Evolutionary conservation across 768 basidiomycete genomes (phyloP), one percentile per base, ranked within the genome.

Genomic region (Ramaria sp.): DNA sequence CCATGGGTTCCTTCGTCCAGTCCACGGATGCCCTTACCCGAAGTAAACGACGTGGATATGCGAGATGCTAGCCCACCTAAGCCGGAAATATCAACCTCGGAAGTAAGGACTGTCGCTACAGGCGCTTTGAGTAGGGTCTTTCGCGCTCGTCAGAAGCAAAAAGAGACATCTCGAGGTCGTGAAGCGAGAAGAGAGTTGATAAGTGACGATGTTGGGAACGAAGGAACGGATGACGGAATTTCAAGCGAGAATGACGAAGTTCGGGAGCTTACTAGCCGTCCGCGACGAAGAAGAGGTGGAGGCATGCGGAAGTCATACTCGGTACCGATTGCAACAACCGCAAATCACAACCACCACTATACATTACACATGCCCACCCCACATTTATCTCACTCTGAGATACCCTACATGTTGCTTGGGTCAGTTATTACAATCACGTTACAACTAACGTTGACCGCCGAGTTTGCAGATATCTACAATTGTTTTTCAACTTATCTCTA

Each of bases 401-500:
- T 74, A 37, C 94, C 94, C 20, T 90, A 91, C 70, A 72, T 93
- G 54, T 73, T 96, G 30, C 78, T 92, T 50, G 92, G 93, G 92
- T 93, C 62, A 66, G 85, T 73, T 52, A 52, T 59, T 52, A 22
- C 64, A 59, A 65, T 53, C 55, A 27, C 58, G 51, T 50, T 52
- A 43, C 58, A 17, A 30, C 45, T 12, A 2, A 57, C 42, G 37
- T 20, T 39, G 3, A 15, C 9, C 15, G 13, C 3, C 6, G 5
- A 38, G 31, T 24, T 11, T 17, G 27, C 60, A 89, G 90, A 60
- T 98, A 98, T 69, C 74, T 95, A 20, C 95, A 98, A 67, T 91
- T 98, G 71, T 82, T 89, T 70, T 96, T 96, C 74, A 96, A 97
- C 69, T 72, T 89, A 22, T 84, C 88, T 6, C 78, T 97, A 38